Evolutionary conservation across 176 grass and related monocot genomes (phyloP), one percentile per base, ranked within the genome.

Genomic region (Bolboschoenus planiculmis): DNA sequence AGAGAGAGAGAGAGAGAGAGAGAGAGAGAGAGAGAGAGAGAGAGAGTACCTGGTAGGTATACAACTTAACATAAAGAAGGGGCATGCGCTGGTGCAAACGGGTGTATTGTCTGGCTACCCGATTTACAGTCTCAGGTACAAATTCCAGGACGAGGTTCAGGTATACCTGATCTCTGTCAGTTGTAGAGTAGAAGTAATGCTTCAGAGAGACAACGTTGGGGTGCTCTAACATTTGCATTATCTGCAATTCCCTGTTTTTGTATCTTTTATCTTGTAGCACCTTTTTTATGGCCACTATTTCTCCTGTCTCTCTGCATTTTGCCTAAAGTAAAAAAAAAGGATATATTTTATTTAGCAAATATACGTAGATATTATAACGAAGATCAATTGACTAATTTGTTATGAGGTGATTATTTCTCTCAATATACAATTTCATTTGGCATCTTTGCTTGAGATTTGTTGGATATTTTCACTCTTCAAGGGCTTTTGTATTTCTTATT

Each of bases 211-310:
- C 91, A 68, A 97, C 87, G 65, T 97, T 97, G n/a, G 92, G 95
- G 89, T 98, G 95, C 51, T 98, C 95, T 73, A 98, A 85, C 95
- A 95, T 98, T 87, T 94, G 89, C 92, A 98, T 98, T 66, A 93
- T 95, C 84, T 98, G 92, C 75, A 98, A 81, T 56, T 98, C 92
- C 56, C 95, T 85, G 87, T 95, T 98, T 84, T 98, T 98, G 79
- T 98, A 98, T 59, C 95, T 92, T 81, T 98, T 95, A 79, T 98
- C 95, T 85, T 98, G 95, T 80, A 98, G 88, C 83, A 98, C 95
- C 76, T 95, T 98, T 84, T 98, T 98, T 56, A 98, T 98, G 47
- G 95, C 95, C 62, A 98, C 84, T 26, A 95, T 87, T 91, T 98
- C 95, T 82, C 95, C 92, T 1, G 95, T 95, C 86, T 98, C 95